Evolutionary conservation across 169 alveolate species (phyloP).

Genomic region (Plasmodium yoelii): DNA sequence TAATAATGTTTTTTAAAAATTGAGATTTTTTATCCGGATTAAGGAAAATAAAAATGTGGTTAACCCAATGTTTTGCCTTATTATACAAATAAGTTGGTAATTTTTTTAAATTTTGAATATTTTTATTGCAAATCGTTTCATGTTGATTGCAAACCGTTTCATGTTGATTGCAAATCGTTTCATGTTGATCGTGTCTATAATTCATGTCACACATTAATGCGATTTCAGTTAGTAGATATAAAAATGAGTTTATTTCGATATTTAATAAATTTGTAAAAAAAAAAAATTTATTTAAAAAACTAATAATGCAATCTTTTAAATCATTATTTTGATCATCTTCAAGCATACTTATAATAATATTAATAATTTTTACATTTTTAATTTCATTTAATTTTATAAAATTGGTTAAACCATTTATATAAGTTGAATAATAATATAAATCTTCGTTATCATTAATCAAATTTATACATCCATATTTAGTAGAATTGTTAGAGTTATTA

Average conservation of each 20-base stretch:
- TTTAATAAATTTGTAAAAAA: neutral
- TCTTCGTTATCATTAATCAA: slow-evolving; percentile 12
- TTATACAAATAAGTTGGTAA: slow-evolving; percentile 11
- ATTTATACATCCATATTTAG: slow-evolving; percentile 1
- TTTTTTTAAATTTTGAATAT: neutral
- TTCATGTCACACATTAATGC: slow-evolving; percentile 8
- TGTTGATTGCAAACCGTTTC: neutral
- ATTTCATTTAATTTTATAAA: slow-evolving; percentile 23
- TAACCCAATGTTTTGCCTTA: slow-evolving; percentile 15
- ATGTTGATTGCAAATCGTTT: neutral
- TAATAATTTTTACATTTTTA: slow-evolving; percentile 1
- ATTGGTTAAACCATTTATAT: neutral
- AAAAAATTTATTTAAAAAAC: neutral
- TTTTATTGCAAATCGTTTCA: neutral
- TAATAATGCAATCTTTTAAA: neutral
- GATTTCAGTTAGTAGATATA: slow-evolving; percentile 9
- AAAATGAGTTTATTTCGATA: slow-evolving; percentile 7
- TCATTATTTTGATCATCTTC: neutral
- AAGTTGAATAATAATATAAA: slow-evolving; percentile 14
- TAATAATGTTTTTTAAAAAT: slow-evolving; percentile 27
- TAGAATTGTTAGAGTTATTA: too few relatives aligned
- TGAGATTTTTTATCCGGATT: slow-evolving; percentile 8
- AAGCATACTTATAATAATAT: neutral
- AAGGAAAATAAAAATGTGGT: slow-evolving; percentile 33
- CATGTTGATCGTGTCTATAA: slow-evolving; percentile 1